A percentile compares a stretch with the other conserved stretches of the same genome.
Evolutionary conservation across 2,329 filamentous ascomycete species (phyloP).

Genomic region (Sordariomycetes sp.): DNA sequence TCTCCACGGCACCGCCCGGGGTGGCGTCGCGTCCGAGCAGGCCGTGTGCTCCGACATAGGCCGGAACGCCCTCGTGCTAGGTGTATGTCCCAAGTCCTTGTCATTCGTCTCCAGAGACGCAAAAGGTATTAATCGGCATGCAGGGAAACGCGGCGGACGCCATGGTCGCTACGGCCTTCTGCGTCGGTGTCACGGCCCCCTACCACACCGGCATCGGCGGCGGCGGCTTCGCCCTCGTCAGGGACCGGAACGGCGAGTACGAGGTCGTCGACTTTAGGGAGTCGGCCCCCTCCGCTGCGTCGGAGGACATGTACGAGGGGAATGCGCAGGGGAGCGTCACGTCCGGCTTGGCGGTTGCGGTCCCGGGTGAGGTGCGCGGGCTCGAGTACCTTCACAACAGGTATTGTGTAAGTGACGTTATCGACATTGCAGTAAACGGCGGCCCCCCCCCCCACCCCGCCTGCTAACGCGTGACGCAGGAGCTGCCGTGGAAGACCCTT

Average conservation of each 20-base stretch:
- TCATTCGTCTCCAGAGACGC: background rate
- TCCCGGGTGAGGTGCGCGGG: slow-evolving; percentile 66
- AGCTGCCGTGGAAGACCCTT: slow-evolving; percentile 55
- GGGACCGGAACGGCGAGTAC: slow-evolving; percentile 58
- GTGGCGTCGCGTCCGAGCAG: slow-evolving; percentile 60
- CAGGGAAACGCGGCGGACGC: slow-evolving; percentile 68
- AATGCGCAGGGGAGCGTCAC: slow-evolving; percentile 53
- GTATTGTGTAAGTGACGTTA: slow-evolving; percentile 40
- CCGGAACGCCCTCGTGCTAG: slow-evolving; percentile 41
- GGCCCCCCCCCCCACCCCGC: no score
- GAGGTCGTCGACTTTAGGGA: slow-evolving; percentile 88
- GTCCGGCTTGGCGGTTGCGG: slow-evolving; percentile 59
- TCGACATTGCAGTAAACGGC: no score
- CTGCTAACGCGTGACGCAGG: background rate
- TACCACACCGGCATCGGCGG: slow-evolving; percentile 78
- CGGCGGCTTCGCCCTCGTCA: slow-evolving; percentile 80
- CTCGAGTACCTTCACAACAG: slow-evolving; percentile 64
- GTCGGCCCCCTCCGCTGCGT: slow-evolving; percentile 69
- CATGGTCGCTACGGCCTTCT: slow-evolving; percentile 60
- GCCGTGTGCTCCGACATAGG: slow-evolving; percentile 57
- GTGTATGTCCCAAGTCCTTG: slow-evolving; percentile 20
- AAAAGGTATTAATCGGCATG: background rate
- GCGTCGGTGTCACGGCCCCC: slow-evolving; percentile 63
- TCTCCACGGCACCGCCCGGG: slow-evolving; percentile 13
- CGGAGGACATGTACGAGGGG: slow-evolving; percentile 71